Evolutionary conservation across 768 basidiomycete species (phyloP).

Genomic region (Zangia roseola): DNA sequence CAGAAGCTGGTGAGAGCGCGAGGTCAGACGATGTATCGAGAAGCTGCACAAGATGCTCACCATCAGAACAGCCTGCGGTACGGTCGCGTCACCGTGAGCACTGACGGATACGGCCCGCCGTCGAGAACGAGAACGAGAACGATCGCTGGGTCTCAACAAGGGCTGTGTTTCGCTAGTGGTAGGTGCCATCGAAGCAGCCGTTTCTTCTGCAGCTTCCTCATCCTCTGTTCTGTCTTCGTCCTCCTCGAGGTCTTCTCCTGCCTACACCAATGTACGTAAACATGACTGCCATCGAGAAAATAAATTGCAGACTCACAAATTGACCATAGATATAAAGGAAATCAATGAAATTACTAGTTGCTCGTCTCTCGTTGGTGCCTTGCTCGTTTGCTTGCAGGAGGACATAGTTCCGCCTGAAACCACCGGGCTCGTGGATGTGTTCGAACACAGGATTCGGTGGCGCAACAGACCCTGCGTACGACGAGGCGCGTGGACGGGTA

Average conservation of each 20-base stretch:
- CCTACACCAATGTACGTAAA: conserved; percentile 48
- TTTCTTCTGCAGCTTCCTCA: conserved; percentile 45
- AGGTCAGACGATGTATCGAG: too few species aligned
- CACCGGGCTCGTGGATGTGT: conserved; percentile 94
- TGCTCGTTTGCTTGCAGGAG: conserved; percentile 68
- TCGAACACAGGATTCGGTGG: conserved; percentile 77
- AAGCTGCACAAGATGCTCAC: conserved; percentile 39
- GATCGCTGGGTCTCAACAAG: conserved; percentile 41
- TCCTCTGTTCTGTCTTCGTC: conserved; percentile 68
- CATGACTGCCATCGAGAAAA: neutral
- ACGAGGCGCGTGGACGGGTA: conserved; percentile 64
- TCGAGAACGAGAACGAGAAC: conserved; percentile 53
- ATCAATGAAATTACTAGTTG: conserved; percentile 86
- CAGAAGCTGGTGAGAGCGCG: conserved; percentile 54
- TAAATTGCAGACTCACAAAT: conserved; percentile 61
- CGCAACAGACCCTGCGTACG: conserved; percentile 55
- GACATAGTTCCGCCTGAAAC: conserved; percentile 89
- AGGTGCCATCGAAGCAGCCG: conserved; percentile 6
- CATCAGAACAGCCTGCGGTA: conserved; percentile 92
- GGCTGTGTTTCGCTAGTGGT: conserved; percentile 51
- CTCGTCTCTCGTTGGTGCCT: conserved; percentile 56
- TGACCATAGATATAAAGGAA: conserved; percentile 95
- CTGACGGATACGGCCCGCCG: conserved; percentile 57
- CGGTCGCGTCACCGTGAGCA: conserved; percentile 80
- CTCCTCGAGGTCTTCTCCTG: conserved; percentile 89